Percentiles rank a stretch among this genome's conserved stretches.
These are phyloP conservation scores for Lentinula sp. DNA, from an alignment of 768 basidiomycete species.

Conservation along the genomic window DNA sequence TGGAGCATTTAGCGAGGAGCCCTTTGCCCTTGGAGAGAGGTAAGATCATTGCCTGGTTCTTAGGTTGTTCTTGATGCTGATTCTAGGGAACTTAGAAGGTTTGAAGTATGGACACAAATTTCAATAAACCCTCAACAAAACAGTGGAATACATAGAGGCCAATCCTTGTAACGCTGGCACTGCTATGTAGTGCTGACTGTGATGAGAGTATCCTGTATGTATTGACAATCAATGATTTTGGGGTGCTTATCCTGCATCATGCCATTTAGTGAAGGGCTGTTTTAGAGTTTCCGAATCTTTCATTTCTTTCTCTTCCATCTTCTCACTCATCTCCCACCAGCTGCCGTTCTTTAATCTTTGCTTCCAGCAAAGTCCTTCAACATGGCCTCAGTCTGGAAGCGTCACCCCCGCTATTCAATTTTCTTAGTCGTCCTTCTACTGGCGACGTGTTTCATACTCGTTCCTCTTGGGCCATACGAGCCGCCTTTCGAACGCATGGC, in stretches of 20 bases:
- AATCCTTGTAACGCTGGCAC: too few relatives aligned
- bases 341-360: not conserved
- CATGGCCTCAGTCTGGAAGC: slow-evolving; percentile 1
- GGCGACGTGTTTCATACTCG: not conserved
- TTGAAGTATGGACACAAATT: too few relatives aligned
- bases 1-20: too few relatives aligned
- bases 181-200: too few relatives aligned
- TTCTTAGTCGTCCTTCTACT: not conserved
- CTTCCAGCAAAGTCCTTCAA: not conserved
- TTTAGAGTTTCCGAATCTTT: not conserved
- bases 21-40: too few relatives aligned
- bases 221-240: not conserved
- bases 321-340: not conserved
- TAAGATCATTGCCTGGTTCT: too few relatives aligned
- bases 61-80: too few relatives aligned
- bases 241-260: not conserved
- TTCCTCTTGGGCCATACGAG: not conserved
- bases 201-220: not conserved
- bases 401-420: not conserved
- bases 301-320: not conserved
- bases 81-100: too few relatives aligned
- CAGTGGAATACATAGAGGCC: too few relatives aligned
- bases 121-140: too few relatives aligned
- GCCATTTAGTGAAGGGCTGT: not conserved
- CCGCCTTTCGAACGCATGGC: not conserved